Base-by-base conservation (phyloP, 176 grass and related monocot genomes). In the Pontederia crassipes region DNA sequence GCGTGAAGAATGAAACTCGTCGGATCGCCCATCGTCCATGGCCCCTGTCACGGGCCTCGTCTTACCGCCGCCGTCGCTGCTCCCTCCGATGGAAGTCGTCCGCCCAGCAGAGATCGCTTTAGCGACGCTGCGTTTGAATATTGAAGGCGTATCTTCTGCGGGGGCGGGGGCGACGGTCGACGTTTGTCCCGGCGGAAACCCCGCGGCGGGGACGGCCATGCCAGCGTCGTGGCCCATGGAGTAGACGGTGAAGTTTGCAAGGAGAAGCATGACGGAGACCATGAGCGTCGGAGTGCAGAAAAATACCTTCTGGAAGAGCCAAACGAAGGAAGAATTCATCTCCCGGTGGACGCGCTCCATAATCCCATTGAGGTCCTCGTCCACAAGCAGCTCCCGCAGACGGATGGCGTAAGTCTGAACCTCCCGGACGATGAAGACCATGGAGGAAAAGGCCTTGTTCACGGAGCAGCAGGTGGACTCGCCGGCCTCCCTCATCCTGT, bases 61-160 rank as follows among this genome's bases (percentile, higher is more conserved):
- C 18, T 51, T 65, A 9, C 48, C 46, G 9, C 61, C 62, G 10
- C 62, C 62, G n/a, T 53, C 60, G 40, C n/a, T 40, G 14, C 18
- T 63, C 9, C 62, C 62, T 27, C 62, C 62, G 47, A 65, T 12
- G 62, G 62, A 65, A 16, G 62, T 18, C 11, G 47, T 65, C 47
- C 62, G 47, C 4, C 62, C 62, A 6, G n/a, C 13, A 2, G 46
- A 49, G 17, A 47, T 27, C 14, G 45, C 9, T 11, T 45, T n/a
- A 11, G 48, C 28, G 47, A 65, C 26, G 17, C 10, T 28, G 12
- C 1, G 32, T 24, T 24, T 24, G 20, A 24, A 24, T 24, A 24
- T 24, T 24, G 20, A 24, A 24, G 20, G 20, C 20, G 20, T 24
- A 1, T 52, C 49, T 13, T 12, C 49, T 4, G 14, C 49, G 49